Percentiles rank a stretch among this genome's conserved stretches.
Conservation (phyloP, 2,329 filamentous ascomycete genomes). For the Leptographium radiaticola region DNA sequence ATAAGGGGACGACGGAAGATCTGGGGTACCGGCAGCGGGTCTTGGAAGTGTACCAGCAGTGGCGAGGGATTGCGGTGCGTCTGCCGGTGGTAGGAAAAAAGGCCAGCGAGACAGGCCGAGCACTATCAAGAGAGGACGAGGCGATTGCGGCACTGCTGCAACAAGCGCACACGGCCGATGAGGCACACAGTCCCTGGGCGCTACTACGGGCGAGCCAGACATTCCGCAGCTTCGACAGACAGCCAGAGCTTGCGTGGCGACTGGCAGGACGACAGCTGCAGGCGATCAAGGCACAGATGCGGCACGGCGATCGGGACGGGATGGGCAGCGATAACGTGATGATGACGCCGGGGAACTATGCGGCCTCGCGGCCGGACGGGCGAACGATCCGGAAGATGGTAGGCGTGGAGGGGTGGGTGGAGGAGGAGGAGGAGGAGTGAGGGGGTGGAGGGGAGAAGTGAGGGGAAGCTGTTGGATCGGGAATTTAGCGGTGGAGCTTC, state of each 20-base stretch:
- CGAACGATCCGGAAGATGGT: constrained; percentile 13
- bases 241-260: constrained; percentile 27
- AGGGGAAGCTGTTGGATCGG: too few relatives aligned
- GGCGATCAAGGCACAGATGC: constrained; percentile 27
- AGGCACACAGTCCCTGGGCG: constrained; percentile 28
- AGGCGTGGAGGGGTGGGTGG: constrained; percentile 4
- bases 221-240: constrained; percentile 26
- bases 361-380: constrained; percentile 22
- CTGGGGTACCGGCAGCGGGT: constrained; percentile 18
- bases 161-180: constrained; percentile 13
- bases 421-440: constrained; percentile 1
- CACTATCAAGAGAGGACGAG: constrained; percentile 14
- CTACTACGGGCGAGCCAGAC: constrained; percentile 36
- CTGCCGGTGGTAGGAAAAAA: constrained; percentile 13
- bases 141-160: constrained; percentile 22
- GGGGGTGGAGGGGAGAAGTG: background rate
- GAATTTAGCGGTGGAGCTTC: too few relatives aligned
- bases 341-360: constrained; percentile 24
- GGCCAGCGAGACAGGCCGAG: background rate
- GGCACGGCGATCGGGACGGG: background rate
- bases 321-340: constrained; percentile 16
- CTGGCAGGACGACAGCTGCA: constrained; percentile 36
- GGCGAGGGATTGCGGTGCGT: constrained; percentile 23
- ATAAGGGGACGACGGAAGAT: constrained; percentile 4
- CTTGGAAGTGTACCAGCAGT: constrained; percentile 24